Conservation (phyloP, 2,329 filamentous ascomycete species). For the Cordyceps militaris region DNA sequence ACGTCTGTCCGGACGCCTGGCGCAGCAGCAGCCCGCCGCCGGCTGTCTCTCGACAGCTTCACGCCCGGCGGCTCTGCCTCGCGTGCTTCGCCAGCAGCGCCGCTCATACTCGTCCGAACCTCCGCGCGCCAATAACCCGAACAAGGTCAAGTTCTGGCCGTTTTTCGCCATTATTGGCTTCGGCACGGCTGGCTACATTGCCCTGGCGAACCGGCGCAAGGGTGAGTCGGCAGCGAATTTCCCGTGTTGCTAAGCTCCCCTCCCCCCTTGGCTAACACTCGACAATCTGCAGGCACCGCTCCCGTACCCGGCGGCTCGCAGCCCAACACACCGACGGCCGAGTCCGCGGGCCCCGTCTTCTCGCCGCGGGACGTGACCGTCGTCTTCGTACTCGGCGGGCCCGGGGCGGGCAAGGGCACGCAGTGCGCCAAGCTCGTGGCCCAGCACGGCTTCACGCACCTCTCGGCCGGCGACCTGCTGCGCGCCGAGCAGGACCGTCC, state of each 20-base stretch:
- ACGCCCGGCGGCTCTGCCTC: constrained; percentile 13
- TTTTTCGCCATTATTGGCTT: constrained; percentile 44
- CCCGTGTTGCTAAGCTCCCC: not conserved
- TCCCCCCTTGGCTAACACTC: not conserved
- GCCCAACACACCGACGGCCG: constrained; percentile 27
- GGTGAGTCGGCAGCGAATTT: constrained; percentile 29
- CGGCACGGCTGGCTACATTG: constrained; percentile 42
- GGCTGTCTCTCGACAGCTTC: constrained; percentile 6
- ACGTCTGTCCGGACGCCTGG: constrained; percentile 19
- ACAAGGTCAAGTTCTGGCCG: constrained; percentile 50
- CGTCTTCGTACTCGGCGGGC: constrained; percentile 91
- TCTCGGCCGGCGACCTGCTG: constrained; percentile 87
- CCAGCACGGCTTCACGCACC: constrained; percentile 85
- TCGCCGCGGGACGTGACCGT: constrained; percentile 74
- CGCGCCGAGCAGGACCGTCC: constrained; percentile 86
- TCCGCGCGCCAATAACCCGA: constrained; percentile 28
- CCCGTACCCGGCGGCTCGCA: constrained; percentile 31
- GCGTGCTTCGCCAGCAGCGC: constrained; percentile 17
- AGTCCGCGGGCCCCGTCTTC: constrained; percentile 57
- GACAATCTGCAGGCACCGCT: constrained; percentile 4
- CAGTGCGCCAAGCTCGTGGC: constrained; percentile 84
- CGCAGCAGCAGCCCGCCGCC: constrained; percentile 8
- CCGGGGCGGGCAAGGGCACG: constrained; percentile 92
- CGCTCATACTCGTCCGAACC: constrained; percentile 35
- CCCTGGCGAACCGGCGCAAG: constrained; percentile 42